Evolutionary conservation across 768 basidiomycete genomes (phyloP).

Genomic region (Suillus subaureus): DNA sequence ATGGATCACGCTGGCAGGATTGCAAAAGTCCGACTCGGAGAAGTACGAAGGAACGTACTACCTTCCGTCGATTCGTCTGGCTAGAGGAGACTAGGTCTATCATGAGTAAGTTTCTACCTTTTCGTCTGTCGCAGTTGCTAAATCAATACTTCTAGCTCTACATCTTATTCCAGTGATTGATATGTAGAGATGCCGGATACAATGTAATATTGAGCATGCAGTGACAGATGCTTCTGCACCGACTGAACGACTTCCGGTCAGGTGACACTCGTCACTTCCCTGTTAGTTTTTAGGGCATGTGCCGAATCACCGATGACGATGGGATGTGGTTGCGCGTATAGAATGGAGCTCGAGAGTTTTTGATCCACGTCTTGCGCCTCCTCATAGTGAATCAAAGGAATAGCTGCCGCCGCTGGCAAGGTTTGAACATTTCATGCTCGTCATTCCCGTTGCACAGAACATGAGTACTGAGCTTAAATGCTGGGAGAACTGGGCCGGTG

Average conservation of each 20-base stretch:
- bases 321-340: too few species aligned
- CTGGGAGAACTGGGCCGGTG: too few species aligned
- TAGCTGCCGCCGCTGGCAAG: too few species aligned
- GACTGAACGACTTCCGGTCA: not conserved
- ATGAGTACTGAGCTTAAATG: too few species aligned
- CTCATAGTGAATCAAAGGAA: too few species aligned
- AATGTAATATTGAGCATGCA: not conserved
- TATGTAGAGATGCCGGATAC: not conserved
- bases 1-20: not conserved
- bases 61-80: not conserved
- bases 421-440: too few species aligned
- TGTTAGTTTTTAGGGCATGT: not conserved
- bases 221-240: not conserved
- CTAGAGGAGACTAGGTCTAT: not conserved
- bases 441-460: too few species aligned
- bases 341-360: too few species aligned
- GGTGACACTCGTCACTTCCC: not conserved
- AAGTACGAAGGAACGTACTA: not conserved
- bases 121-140: not conserved
- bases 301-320: not conserved
- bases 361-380: too few species aligned
- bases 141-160: not conserved
- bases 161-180: not conserved
- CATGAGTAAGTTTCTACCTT: not conserved
- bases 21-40: not conserved